These are phyloP conservation scores for Quercus alba DNA, from an alignment of 306 rosid species.

Conservation along the genomic window DNA sequence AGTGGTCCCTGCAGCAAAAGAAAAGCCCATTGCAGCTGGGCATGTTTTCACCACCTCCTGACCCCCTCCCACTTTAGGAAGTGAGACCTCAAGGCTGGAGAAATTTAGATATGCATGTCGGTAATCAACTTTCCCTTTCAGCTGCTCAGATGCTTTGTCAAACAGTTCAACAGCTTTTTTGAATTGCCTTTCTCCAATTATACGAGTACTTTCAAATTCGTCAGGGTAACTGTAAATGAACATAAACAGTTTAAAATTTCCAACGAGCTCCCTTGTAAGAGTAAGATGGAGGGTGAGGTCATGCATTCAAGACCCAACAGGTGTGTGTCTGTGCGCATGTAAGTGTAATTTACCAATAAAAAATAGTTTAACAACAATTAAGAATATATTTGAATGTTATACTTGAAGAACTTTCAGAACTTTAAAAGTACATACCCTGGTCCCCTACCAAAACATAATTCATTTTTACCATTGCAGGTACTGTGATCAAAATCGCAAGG, in stretches of 20 bases:
- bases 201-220: constrained; percentile 93
- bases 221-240: constrained; percentile 69
- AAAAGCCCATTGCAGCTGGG: constrained; percentile 95
- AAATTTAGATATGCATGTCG: constrained; percentile 81
- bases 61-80: constrained; percentile 50
- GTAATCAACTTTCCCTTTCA: constrained; percentile 66
- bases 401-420: neutral
- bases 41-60: constrained; percentile 67
- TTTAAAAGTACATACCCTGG: constrained; percentile 60
- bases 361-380: too few relatives aligned
- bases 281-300: too few relatives aligned
- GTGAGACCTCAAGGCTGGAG: constrained; percentile 63
- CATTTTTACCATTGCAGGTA: constrained; percentile 84
- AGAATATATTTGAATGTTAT: neutral
- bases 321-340: too few relatives aligned
- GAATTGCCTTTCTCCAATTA: constrained; percentile 80
- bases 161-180: constrained; percentile 79
- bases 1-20: constrained; percentile 94
- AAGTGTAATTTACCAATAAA: too few relatives aligned
- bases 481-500: constrained; percentile 96
- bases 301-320: too few relatives aligned
- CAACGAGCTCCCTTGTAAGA: too few relatives aligned
- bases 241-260: neutral
- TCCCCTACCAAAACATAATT: constrained; percentile 81
- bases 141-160: constrained; percentile 56